Base-by-base conservation (phyloP, 2,329 filamentous ascomycete species). In the Penicillium sp. region DNA sequence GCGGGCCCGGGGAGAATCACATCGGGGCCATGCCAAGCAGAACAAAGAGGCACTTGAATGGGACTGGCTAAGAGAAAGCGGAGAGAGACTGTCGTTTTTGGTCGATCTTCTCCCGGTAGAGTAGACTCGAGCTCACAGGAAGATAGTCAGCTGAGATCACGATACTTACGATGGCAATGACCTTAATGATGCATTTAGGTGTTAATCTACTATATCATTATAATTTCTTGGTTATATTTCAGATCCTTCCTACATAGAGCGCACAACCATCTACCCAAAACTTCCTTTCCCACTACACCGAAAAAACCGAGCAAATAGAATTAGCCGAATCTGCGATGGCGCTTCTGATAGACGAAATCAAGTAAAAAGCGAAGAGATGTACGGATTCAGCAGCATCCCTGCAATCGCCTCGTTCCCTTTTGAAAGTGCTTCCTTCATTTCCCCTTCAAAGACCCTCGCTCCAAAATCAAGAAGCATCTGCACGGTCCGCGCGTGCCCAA, bases 1-100 rank as follows among this genome's bases (percentile, higher is more conserved):
- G 0, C 82, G 80, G 62, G 78, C 79, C 0, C 78, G 74, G 55
- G 78, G 72, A 2, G 80, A 80, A 26, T 79, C 74, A 45, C 79
- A 78, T 62, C 82, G 77, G 54, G 82, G 77, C 66, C 79, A 75
- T 61, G 76, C 71, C 33, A 74, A 68, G 38, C 71, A 71, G 35
- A 62, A 76, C 64, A 68, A 71, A 38, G 68, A 75, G 62, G 68
- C 76, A 65, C 57, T 73, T 64, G 76, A 78, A 62, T 75, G 72
- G 74, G 61, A 61, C 40, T 77, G 76, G 73, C 63, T 80, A 55
- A 61, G 73, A 37, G 79, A 80, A 65, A 81, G 79, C 68, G 76
- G 73, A 14, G 70, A 78, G 62, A 73, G 77, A 55, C 67, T 81
- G 59, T 64, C 63, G 38, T 76, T 73, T 52, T 49, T 80, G 56